Evolutionary conservation across 169 alveolate genomes (phyloP).

Genomic region (Plasmodium sp.): DNA sequence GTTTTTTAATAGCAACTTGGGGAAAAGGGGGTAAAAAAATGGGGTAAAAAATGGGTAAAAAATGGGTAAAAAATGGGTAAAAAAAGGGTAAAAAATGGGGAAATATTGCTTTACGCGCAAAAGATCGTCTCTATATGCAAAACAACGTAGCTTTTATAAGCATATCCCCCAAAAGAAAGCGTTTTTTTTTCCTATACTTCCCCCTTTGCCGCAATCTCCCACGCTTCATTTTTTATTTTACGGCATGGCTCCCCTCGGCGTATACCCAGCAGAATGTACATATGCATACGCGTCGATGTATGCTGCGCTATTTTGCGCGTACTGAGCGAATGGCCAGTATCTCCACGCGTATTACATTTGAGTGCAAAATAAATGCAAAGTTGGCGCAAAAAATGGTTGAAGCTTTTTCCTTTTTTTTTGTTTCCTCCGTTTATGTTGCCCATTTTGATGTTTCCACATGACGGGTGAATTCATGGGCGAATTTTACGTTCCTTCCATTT

Average conservation of each 20-base stretch:
- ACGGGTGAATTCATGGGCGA: not conserved
- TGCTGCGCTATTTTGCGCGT: not conserved
- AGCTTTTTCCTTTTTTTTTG: not conserved
- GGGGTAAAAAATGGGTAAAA: not conserved
- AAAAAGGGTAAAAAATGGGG: not conserved
- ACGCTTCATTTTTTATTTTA: not conserved
- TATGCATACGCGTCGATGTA: not conserved
- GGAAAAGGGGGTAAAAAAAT: not conserved
- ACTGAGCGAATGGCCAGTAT: not conserved
- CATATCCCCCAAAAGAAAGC: no score
- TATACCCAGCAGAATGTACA: not conserved
- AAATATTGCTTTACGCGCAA: not conserved
- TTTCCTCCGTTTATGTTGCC: not conserved
- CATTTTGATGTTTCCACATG: not conserved
- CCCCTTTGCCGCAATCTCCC: not conserved
- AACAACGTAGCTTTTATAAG: not conserved
- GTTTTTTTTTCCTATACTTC: no score
- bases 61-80: not conserved
- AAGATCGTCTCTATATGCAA: not conserved
- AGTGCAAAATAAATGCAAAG: not conserved
- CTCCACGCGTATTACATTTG: not conserved
- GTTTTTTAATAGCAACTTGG: not conserved
- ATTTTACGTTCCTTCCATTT: not conserved
- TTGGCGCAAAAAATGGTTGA: not conserved
- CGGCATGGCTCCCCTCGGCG: not conserved